Evolutionary conservation across 1,139 yeast species (phyloP).

Genomic region (Taphrina flavorubra): DNA sequence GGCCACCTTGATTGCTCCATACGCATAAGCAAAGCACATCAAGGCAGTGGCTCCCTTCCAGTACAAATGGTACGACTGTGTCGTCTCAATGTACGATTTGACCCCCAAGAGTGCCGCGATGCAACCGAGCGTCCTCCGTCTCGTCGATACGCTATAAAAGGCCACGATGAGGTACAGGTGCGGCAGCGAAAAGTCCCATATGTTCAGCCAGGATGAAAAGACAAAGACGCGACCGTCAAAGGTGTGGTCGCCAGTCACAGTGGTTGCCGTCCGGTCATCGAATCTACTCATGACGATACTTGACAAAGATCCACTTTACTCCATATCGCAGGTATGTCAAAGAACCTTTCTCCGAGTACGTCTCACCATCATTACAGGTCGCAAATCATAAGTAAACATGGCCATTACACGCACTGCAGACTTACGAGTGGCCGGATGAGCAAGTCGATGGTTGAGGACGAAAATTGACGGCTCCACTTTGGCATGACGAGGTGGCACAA

Average conservation of each 20-base stretch:
- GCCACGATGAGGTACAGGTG: conserved; percentile 10
- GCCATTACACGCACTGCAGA: too few relatives aligned
- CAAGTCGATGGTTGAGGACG: too few relatives aligned
- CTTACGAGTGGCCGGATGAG: too few relatives aligned
- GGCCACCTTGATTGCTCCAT: conserved; percentile 20
- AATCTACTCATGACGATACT: background rate
- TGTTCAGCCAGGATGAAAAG: conserved; percentile 1
- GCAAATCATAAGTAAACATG: too few relatives aligned
- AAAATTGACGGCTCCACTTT: too few relatives aligned
- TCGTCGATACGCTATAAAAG: conserved; percentile 14
- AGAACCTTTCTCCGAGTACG: too few relatives aligned
- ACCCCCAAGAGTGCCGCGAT: conserved; percentile 20
- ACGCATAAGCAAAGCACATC: conserved; percentile 21
- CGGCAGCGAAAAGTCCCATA: conserved; percentile 21
- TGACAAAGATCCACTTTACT: too few relatives aligned
- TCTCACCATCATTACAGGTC: too few relatives aligned
- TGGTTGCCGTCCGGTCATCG: conserved; percentile 4
- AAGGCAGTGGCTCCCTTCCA: conserved; percentile 29
- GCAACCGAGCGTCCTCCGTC: conserved; percentile 1
- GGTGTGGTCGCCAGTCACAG: conserved; percentile 1
- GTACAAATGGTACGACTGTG: conserved; percentile 4
- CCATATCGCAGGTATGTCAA: too few relatives aligned
- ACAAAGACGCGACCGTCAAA: conserved; percentile 14
- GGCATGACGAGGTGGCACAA: too few relatives aligned
- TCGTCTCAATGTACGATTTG: conserved; percentile 12